A percentile compares a stretch with the other conserved stretches of the same genome.
phyloP scores from a whole-genome alignment of 768 basidiomycete genomes.

The Hygrocybe punicea region DNA sequence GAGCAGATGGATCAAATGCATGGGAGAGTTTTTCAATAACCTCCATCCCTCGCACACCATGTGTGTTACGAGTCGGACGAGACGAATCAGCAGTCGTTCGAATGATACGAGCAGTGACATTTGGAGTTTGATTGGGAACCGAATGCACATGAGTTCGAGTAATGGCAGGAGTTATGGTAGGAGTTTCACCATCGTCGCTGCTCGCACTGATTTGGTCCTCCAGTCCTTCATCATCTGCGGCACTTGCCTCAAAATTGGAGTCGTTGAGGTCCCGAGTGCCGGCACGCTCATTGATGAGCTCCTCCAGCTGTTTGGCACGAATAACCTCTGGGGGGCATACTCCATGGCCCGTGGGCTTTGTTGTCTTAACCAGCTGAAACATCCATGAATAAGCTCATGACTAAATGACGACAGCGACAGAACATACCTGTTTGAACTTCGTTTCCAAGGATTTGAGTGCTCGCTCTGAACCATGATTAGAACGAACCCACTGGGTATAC shows the following conservation, averaged over 20 bases:
- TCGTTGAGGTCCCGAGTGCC: conserved; percentile 20
- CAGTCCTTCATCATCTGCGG: not conserved
- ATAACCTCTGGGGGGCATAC: conserved; percentile 21
- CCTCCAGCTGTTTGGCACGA: conserved; percentile 20
- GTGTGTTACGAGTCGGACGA: too few relatives aligned
- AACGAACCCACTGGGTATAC: conserved; percentile 18
- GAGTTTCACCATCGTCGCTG: not conserved
- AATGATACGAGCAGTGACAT: too few relatives aligned
- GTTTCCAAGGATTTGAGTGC: conserved; percentile 19
- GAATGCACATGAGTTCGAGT: too few relatives aligned
- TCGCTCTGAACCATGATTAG: conserved; percentile 7
- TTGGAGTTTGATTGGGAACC: too few relatives aligned
- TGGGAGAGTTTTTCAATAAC: too few relatives aligned
- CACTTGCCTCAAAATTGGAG: conserved; percentile 11
- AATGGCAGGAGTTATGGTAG: too few relatives aligned
- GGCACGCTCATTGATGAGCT: conserved; percentile 19
- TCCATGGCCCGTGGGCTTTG: conserved; percentile 31
- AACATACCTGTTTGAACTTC: conserved; percentile 21
- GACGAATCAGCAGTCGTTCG: too few relatives aligned
- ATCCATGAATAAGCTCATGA: not conserved
- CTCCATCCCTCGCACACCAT: too few relatives aligned
- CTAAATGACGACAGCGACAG: too few relatives aligned
- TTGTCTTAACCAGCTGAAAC: conserved; percentile 19
- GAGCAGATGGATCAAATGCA: too few relatives aligned
- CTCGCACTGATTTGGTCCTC: not conserved